Evolutionary conservation across 116 monocot genomes (phyloP).

Genomic region (Trichopus zeylanicus): DNA sequence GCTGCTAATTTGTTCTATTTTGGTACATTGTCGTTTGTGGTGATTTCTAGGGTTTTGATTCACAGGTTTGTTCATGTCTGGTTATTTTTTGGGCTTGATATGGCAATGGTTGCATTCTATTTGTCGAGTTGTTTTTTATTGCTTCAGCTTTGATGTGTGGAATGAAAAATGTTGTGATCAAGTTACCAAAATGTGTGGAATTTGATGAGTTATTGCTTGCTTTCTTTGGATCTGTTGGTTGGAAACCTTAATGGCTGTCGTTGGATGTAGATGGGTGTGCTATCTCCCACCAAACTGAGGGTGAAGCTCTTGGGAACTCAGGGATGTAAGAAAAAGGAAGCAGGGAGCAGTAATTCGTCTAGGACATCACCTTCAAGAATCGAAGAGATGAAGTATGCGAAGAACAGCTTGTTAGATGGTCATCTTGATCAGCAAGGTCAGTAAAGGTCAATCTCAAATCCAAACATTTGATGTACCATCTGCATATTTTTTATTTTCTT

Average conservation of each 20-base stretch:
- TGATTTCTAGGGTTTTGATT: too few relatives aligned
- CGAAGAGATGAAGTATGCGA: slow-evolving; percentile 36
- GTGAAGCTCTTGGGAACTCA: slow-evolving; percentile 49
- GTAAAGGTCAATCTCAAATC: slow-evolving; percentile 1
- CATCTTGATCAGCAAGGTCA: slow-evolving; percentile 20
- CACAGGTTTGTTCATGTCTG: too few relatives aligned
- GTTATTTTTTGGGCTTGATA: too few relatives aligned
- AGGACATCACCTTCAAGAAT: slow-evolving; percentile 39
- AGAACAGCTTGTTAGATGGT: slow-evolving; percentile 35
- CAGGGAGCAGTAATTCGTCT: slow-evolving; percentile 26
- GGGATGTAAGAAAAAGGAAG: slow-evolving; percentile 20
- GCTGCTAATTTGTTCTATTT: too few relatives aligned
- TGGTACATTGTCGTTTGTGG: too few relatives aligned
- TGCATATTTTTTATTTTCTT: too few relatives aligned
- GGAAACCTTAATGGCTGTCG: neutral
- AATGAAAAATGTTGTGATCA: too few relatives aligned
- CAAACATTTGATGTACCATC: neutral
- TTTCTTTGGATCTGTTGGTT: neutral
- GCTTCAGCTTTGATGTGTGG: too few relatives aligned
- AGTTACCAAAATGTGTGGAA: too few relatives aligned
- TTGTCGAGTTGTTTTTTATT: too few relatives aligned
- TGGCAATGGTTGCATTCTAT: too few relatives aligned
- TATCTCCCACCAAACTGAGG: slow-evolving; percentile 52
- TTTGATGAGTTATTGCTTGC: too few relatives aligned
- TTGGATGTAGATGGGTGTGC: slow-evolving; percentile 31